Conservation (phyloP, 805 yeast genomes). For the Crinitomyces ghanaensis region DNA sequence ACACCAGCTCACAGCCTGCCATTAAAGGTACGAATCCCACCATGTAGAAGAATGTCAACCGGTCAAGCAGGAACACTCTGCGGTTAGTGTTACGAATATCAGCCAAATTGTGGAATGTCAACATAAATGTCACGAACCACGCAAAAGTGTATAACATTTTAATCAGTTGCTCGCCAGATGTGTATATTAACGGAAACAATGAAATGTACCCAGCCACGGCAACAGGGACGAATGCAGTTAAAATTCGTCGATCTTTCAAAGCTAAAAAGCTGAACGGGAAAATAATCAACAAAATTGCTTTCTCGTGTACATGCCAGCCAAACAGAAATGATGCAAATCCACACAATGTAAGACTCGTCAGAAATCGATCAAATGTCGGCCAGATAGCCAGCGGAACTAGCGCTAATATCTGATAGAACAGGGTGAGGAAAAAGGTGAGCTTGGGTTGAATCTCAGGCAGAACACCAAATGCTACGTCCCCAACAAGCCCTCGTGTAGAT, state of each 20-base stretch:
- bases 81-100: conserved; percentile 15
- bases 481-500: conserved; percentile 80
- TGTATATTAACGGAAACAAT: conserved; percentile 74
- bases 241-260: conserved; percentile 55
- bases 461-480: conserved; percentile 73
- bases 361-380: conserved; percentile 67
- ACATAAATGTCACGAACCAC: conserved; percentile 73
- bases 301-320: conserved; percentile 99
- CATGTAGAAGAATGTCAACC: conserved; percentile 56
- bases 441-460: conserved; percentile 73
- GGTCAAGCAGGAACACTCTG: conserved; percentile 50
- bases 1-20: conserved; percentile 40
- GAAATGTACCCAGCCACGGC: conserved; percentile 78
- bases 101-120: conserved; percentile 49
- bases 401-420: conserved; percentile 76
- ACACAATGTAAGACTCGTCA: conserved; percentile 78
- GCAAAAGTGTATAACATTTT: conserved; percentile 68
- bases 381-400: conserved; percentile 48
- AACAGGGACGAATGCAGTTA: conserved; percentile 60
- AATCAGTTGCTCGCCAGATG: conserved; percentile 67
- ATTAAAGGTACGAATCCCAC: conserved; percentile 59
- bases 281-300: conserved; percentile 82
- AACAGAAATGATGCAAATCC: conserved; percentile 85
- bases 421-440: conserved; percentile 63
- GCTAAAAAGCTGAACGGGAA: conserved; percentile 78